Evolutionary conservation across 441 rosid species (phyloP).

Genomic region (Erodium trifolium): DNA sequence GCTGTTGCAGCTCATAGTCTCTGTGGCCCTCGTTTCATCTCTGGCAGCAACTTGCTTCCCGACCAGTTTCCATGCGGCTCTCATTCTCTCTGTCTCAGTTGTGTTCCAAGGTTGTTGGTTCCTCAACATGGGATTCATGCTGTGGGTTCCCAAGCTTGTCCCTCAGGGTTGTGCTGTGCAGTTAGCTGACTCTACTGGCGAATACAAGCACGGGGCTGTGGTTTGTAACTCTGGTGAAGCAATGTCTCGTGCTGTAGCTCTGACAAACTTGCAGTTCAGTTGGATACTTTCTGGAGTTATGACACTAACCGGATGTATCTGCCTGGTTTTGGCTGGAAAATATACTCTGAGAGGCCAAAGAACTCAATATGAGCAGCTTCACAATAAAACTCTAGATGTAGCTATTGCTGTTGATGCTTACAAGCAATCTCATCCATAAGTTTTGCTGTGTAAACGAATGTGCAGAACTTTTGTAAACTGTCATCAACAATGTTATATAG

Average conservation of each 20-base stretch:
- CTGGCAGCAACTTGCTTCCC: slow-evolving; percentile 43
- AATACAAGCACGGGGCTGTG: slow-evolving; percentile 42
- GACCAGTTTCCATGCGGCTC: slow-evolving; percentile 40
- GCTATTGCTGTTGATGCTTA: slow-evolving; percentile 26
- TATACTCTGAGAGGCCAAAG: slow-evolving; percentile 25
- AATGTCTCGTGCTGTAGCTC: slow-evolving; percentile 53
- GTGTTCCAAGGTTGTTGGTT: slow-evolving; percentile 82
- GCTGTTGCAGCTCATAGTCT: slow-evolving; percentile 69
- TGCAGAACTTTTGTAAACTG: neutral
- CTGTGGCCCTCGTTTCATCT: slow-evolving; percentile 50
- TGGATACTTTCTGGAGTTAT: slow-evolving; percentile 61
- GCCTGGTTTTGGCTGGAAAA: slow-evolving; percentile 44
- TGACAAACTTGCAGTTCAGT: slow-evolving; percentile 84
- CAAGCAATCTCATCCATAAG: slow-evolving; percentile 24
- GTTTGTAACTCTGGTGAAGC: slow-evolving; percentile 40
- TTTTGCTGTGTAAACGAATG: neutral
- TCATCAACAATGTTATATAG: neutral
- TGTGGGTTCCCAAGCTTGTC: slow-evolving; percentile 60
- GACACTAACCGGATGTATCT: slow-evolving; percentile 44
- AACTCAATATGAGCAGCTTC: slow-evolving; percentile 55
- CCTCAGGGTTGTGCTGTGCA: slow-evolving; percentile 53
- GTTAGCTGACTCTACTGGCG: slow-evolving; percentile 20
- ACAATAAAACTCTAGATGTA: slow-evolving; percentile 35
- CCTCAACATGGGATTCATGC: slow-evolving; percentile 67
- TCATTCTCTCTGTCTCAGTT: slow-evolving; percentile 54